phyloP scores from a whole-genome alignment of 768 basidiomycete genomes.

The Coprinellus micaceus region DNA sequence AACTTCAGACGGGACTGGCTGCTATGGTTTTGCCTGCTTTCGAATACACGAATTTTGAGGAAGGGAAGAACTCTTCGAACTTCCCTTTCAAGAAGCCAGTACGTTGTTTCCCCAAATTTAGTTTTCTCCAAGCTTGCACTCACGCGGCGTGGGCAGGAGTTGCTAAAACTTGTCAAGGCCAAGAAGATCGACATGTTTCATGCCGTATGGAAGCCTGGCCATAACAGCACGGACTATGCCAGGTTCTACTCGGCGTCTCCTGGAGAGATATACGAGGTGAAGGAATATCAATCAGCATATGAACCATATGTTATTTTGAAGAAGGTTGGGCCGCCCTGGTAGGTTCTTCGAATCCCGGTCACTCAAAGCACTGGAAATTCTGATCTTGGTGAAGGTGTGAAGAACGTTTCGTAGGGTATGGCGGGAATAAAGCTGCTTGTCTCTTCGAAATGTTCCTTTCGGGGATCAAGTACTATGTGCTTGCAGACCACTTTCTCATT shows the following conservation, averaged over 20 bases:
- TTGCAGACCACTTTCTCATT: constrained; percentile 83
- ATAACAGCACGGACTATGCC: constrained; percentile 77
- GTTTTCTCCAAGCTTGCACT: background rate
- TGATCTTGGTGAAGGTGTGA: constrained; percentile 56
- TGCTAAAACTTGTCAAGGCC: constrained; percentile 55
- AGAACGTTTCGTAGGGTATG: constrained; percentile 87
- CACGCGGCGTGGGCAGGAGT: constrained; percentile 30
- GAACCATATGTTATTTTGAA: constrained; percentile 87
- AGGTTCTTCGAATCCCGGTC: constrained; percentile 12
- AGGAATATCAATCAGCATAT: constrained; percentile 76
- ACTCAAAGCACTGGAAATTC: background rate
- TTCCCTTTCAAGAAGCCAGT: constrained; percentile 76
- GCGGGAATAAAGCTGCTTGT: constrained; percentile 91
- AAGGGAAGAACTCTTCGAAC: constrained; percentile 51
- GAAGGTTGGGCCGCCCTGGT: constrained; percentile 76
- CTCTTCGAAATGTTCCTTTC: constrained; percentile 88
- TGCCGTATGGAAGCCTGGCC: constrained; percentile 71
- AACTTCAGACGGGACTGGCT: constrained; percentile 54
- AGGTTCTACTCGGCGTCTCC: constrained; percentile 58
- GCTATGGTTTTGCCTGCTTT: constrained; percentile 86
- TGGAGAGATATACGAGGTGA: constrained; percentile 72
- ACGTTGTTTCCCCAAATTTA: constrained; percentile 13
- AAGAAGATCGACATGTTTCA: constrained; percentile 74
- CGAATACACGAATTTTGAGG: constrained; percentile 65
- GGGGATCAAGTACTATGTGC: constrained; percentile 78